Evolutionary conservation across 2,329 filamentous ascomycete species (phyloP).

Genomic region (Knufia fluminis): DNA sequence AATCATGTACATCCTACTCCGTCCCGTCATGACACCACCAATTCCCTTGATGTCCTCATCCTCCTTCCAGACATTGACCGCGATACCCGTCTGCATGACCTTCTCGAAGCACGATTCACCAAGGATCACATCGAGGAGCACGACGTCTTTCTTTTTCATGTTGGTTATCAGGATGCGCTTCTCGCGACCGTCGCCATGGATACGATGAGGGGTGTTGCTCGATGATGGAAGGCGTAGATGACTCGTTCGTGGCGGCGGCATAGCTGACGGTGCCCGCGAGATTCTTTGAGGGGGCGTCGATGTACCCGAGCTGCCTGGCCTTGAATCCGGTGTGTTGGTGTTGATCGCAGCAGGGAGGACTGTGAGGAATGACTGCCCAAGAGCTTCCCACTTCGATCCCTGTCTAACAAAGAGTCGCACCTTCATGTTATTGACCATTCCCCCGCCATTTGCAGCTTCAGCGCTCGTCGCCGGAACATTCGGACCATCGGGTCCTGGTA

Average conservation of each 20-base stretch:
- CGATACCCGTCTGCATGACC: constrained; percentile 75
- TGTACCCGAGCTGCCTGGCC: constrained; percentile 15
- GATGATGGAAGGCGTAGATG: constrained; percentile 22
- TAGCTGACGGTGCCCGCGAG: constrained; percentile 15
- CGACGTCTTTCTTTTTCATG: constrained; percentile 46
- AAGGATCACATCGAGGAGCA: constrained; percentile 73
- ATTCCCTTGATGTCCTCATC: constrained; percentile 50
- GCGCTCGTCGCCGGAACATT: constrained; percentile 33
- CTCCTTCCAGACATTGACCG: constrained; percentile 80
- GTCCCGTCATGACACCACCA: constrained; percentile 50
- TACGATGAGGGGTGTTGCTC: constrained; percentile 26
- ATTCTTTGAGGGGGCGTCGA: constrained; percentile 22
- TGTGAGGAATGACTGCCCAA: constrained; percentile 73
- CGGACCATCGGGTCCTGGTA: constrained; percentile 50
- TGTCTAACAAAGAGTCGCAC: constrained; percentile 73
- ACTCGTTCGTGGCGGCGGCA: constrained; percentile 21
- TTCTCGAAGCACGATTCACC: constrained; percentile 77
- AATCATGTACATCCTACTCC: constrained; percentile 56
- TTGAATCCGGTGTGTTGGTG: neutral
- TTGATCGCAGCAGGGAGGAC: constrained; percentile 54
- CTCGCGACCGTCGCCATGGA: constrained; percentile 58
- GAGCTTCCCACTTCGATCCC: constrained; percentile 78
- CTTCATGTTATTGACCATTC: constrained; percentile 65
- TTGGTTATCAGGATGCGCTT: constrained; percentile 76
- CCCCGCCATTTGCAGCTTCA: constrained; percentile 45